Percentiles rank a stretch among this genome's conserved stretches.
phyloP scores from a whole-genome alignment of 805 yeast species.

The Candida broadrunensis region DNA sequence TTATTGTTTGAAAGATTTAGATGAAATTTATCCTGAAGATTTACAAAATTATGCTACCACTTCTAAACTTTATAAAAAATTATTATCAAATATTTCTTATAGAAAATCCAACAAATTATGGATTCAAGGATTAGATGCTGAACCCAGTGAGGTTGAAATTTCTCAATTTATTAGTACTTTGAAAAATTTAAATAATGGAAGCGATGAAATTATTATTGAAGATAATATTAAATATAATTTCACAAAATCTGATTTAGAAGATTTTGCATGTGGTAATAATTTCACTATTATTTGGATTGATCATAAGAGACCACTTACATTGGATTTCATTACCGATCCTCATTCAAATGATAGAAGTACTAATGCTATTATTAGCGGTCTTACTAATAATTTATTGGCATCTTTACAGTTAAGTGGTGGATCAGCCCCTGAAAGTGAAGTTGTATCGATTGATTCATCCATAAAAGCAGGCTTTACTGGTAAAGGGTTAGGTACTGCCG shows the following conservation, averaged over 20 bases:
- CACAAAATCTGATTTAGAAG: conserved; percentile 9
- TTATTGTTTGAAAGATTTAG: conserved; percentile 22
- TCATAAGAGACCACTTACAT: conserved; percentile 4
- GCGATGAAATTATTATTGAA: background rate
- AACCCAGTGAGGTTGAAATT: conserved; percentile 3
- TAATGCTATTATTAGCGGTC: background rate
- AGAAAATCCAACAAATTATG: conserved; percentile 24
- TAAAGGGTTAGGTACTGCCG: conserved; percentile 37
- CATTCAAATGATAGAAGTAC: background rate
- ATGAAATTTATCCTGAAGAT: conserved; percentile 22
- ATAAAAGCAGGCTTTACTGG: conserved; percentile 4
- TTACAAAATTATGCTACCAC: conserved; percentile 17
- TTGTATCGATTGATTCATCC: background rate
- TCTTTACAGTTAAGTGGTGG: background rate
- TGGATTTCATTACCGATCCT: background rate
- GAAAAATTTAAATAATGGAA: background rate
- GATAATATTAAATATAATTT: background rate
- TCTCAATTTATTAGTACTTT: background rate
- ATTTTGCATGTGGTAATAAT: conserved; percentile 23
- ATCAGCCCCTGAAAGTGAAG: background rate
- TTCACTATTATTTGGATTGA: conserved; percentile 31
- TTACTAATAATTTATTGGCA: background rate
- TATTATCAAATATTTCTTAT: conserved; percentile 21
- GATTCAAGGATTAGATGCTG: conserved; percentile 20
- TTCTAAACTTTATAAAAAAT: conserved; percentile 16